Conservation (phyloP, 2,329 filamentous ascomycete genomes). For the Aspergillus ochraceus region DNA sequence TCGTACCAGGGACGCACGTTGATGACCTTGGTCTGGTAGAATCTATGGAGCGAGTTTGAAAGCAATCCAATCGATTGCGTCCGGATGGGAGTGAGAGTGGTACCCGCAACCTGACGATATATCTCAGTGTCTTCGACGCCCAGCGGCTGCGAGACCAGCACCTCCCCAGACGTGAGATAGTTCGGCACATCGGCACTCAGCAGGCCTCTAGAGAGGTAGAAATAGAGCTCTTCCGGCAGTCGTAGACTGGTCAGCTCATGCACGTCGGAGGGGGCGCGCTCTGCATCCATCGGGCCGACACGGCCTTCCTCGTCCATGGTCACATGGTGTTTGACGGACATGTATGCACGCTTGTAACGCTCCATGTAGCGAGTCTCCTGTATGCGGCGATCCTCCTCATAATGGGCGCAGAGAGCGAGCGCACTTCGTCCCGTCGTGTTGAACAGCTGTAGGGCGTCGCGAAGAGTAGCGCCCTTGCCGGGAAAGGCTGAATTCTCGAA, state of each 20-base stretch:
- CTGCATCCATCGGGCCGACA: conserved; percentile 71
- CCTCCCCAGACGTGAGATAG: conserved; percentile 77
- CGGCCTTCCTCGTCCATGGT: conserved; percentile 76
- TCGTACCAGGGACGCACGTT: conserved; percentile 83
- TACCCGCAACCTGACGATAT: conserved; percentile 76
- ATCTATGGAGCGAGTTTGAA: conserved; percentile 76
- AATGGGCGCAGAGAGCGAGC: conserved; percentile 70
- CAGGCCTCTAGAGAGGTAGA: conserved; percentile 82
- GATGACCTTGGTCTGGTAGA: conserved; percentile 77
- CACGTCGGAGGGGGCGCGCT: conserved; percentile 75
- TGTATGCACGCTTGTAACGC: conserved; percentile 80
- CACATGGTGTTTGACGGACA: conserved; percentile 85
- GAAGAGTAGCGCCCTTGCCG: conserved; percentile 60
- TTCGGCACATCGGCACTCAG: conserved; percentile 77
- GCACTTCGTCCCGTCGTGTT: conserved; percentile 67
- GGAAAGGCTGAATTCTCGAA: conserved; percentile 64
- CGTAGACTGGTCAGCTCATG: conserved; percentile 89
- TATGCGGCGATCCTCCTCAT: conserved; percentile 73
- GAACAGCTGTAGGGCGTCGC: conserved; percentile 76
- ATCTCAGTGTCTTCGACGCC: conserved; percentile 78
- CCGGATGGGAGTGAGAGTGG: conserved; percentile 71
- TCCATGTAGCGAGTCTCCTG: conserved; percentile 76
- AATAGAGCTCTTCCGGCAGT: conserved; percentile 84
- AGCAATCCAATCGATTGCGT: conserved; percentile 76
- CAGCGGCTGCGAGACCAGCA: conserved; percentile 77